Conservation (phyloP, 2,329 filamentous ascomycete genomes). For the Didymosphaeria variabile region DNA sequence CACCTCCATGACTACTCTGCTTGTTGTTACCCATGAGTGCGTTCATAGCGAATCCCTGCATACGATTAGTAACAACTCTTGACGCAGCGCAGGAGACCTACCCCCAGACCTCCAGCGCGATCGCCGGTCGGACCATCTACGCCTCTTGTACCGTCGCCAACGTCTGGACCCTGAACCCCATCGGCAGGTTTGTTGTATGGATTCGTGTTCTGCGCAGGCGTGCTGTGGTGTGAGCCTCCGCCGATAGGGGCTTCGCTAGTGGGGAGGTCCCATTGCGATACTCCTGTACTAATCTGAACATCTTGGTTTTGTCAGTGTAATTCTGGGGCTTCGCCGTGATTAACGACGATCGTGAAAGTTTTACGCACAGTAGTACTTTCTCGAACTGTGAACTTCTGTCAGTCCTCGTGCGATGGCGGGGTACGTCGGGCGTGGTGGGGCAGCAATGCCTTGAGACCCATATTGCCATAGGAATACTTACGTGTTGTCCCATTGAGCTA, state of each 20-base stretch:
- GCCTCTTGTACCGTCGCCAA: slow-evolving; percentile 59
- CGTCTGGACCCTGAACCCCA: slow-evolving; percentile 41
- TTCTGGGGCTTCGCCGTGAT: not conserved
- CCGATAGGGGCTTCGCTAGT: slow-evolving; percentile 70
- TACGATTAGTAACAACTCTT: slow-evolving; percentile 32
- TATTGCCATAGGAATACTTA: slow-evolving; percentile 30
- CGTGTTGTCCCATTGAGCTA: slow-evolving; percentile 52
- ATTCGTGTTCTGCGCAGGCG: slow-evolving; percentile 60
- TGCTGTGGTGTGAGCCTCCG: slow-evolving; percentile 62
- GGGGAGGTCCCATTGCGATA: slow-evolving; percentile 78
- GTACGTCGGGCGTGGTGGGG: slow-evolving; percentile 18
- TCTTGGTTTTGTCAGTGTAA: slow-evolving; percentile 37
- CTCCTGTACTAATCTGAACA: slow-evolving; percentile 75
- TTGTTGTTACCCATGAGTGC: slow-evolving; percentile 56
- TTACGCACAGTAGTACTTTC: slow-evolving; percentile 51
- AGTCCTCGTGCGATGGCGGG: slow-evolving; percentile 28
- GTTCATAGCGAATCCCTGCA: slow-evolving; percentile 68
- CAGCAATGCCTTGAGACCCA: not conserved
- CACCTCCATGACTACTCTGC: slow-evolving; percentile 42
- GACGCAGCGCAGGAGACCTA: slow-evolving; percentile 53
- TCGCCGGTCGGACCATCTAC: slow-evolving; percentile 65
- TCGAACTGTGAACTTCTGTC: slow-evolving; percentile 41
- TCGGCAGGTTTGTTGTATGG: slow-evolving; percentile 67
- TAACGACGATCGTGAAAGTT: not conserved
- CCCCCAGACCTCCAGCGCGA: slow-evolving; percentile 66